phyloP scores from a whole-genome alignment of 2,329 filamentous ascomycete species.

The Alternaria sp. region DNA sequence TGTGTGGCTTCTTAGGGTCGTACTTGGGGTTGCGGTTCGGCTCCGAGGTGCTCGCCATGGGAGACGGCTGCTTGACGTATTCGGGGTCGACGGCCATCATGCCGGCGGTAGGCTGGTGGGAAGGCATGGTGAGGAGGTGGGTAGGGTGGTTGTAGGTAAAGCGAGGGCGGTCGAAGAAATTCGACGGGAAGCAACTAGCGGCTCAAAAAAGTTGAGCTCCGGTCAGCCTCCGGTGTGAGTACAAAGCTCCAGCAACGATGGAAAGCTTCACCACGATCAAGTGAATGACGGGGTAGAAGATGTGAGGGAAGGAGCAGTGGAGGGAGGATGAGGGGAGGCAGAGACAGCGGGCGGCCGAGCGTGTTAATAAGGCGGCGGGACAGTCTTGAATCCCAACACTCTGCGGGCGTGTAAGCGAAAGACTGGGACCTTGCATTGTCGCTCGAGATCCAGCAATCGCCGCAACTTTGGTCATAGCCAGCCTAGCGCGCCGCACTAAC shows the following conservation, averaged over 20 bases:
- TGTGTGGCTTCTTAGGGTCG: constrained; percentile 78
- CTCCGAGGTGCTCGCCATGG: constrained; percentile 58
- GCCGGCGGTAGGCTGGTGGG: constrained; percentile 57
- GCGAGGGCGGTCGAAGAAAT: constrained; percentile 12
- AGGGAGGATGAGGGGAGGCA: constrained; percentile 16
- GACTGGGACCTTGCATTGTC: constrained; percentile 42
- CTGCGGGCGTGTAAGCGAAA: constrained; percentile 34
- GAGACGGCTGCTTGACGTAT: constrained; percentile 53
- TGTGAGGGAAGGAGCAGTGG: constrained; percentile 16
- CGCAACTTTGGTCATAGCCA: constrained; percentile 25
- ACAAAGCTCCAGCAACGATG: constrained; percentile 23
- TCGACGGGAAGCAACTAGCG: constrained; percentile 19
- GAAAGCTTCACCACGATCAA: constrained; percentile 30
- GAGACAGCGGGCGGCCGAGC: constrained; percentile 7
- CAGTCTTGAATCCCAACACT: constrained; percentile 26
- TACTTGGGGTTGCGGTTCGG: constrained; percentile 60
- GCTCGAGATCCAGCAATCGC: constrained; percentile 29
- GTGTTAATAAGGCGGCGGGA: constrained; percentile 18
- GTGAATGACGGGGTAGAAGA: constrained; percentile 28
- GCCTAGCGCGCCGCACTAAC: constrained; percentile 30
- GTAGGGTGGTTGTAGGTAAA: constrained; percentile 15
- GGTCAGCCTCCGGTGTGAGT: constrained; percentile 15
- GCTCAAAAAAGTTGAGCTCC: constrained; percentile 25
- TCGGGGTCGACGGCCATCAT: constrained; percentile 57
- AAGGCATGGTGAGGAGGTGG: constrained; percentile 53